These are phyloP conservation scores for Fraxinus greggii DNA, from an alignment of 305 asterid species.

Conservation along the genomic window DNA sequence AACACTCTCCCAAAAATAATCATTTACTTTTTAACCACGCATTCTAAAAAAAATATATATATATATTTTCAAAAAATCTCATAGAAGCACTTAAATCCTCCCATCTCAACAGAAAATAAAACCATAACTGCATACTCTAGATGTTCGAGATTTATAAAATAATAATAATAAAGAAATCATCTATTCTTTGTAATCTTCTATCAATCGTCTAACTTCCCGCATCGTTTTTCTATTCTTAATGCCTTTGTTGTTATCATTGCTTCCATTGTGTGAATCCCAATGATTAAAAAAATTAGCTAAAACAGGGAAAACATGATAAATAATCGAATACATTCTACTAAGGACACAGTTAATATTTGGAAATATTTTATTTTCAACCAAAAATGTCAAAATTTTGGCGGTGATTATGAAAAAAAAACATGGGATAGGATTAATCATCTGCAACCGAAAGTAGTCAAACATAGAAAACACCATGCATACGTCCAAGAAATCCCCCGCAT, in stretches of 20 bases:
- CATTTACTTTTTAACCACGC: too few species aligned
- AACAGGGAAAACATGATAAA: not conserved
- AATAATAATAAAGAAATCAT: not conserved
- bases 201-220: not conserved
- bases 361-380: not conserved
- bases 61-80: too few species aligned
- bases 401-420: too few species aligned
- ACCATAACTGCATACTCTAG: not conserved
- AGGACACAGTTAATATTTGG: not conserved
- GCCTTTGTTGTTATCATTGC: not conserved
- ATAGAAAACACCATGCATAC: not conserved
- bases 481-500: not conserved
- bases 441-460: not conserved
- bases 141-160: not conserved
- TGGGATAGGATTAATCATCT: not conserved
- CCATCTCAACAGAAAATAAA: not conserved
- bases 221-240: not conserved
- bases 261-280: not conserved
- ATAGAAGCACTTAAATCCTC: not conserved
- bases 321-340: not conserved
- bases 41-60: too few species aligned
- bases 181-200: not conserved
- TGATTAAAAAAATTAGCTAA: not conserved
- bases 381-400: not conserved
- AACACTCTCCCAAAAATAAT: too few species aligned